Base-by-base conservation (phyloP, 2,329 filamentous ascomycete species). In the Penicillium expansum region DNA sequence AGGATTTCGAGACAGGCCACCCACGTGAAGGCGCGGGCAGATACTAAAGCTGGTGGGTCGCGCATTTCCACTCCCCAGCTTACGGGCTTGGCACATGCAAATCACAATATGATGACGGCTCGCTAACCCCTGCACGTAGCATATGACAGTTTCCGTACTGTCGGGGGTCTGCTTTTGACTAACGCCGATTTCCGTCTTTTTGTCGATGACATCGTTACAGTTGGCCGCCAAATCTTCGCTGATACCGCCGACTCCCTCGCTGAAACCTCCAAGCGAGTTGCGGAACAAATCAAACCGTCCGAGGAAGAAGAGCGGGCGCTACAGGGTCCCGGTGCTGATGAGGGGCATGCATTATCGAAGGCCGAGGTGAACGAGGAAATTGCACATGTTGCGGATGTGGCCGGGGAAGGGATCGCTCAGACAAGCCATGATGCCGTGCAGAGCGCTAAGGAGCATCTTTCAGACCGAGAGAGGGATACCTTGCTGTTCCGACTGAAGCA, bases 111-210 rank as follows among this genome's bases (percentile, higher is more conserved):
- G n/a, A 24, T 42, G 30, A 47, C 51, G 14, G 44, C 39, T 48
- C 41, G 51, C 63, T 68, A 58, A 62, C 13, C 59, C 42, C 57
- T 55, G 48, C 52, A 11, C 14, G 52, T 55, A 89, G 89, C 90
- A 16, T 92, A 92, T 67, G 82, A 89, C 68, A 96, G 92, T 71
- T 76, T 96, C 47, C 88, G 86, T 56, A 96, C 92, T 0, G 85
- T 97, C 0, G 88, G 89, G 30, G 89, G 88, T 3, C 79, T 97
- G n/a, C 82, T 97, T 0, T 79, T 97, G 42, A 91, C 90, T 14
- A 97, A 97, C 70, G 86, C 89, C 0, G 92, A 97, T 67, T 97
- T 97, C 72, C 87, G 92, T 38, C 80, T 92, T 7, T 92, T 97
- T 66, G 78, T 97, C 43, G 85, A 87, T 11, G 93, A 97, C 67